phyloP scores from a whole-genome alignment of 78 protist species.

The Dictyostelium capitatum region DNA sequence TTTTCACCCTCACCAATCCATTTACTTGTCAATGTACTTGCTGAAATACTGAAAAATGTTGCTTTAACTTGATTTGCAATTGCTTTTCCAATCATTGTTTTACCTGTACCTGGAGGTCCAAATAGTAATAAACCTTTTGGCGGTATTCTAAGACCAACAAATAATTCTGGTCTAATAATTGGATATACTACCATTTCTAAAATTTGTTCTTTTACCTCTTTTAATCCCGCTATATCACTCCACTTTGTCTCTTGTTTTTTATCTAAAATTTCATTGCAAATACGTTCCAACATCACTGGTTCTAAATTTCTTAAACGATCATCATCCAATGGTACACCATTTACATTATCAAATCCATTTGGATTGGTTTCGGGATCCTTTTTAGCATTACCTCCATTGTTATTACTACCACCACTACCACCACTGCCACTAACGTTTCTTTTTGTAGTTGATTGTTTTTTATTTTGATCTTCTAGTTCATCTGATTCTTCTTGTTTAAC shows the following conservation, averaged over 20 bases:
- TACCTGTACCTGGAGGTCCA: slow-evolving; percentile 93
- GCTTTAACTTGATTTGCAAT: slow-evolving; percentile 97
- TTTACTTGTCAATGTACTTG: slow-evolving; percentile 93
- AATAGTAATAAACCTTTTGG: slow-evolving; percentile 84
- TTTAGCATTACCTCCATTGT: background rate
- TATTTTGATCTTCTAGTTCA: background rate
- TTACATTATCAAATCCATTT: slow-evolving; percentile 61
- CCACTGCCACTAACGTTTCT: background rate
- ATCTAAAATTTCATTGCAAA: slow-evolving; percentile 76
- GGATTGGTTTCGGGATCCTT: slow-evolving; percentile 67
- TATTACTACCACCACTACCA: slow-evolving; percentile 6
- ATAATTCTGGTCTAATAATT: slow-evolving; percentile 77
- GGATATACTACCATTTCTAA: slow-evolving; percentile 80
- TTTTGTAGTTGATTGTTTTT: slow-evolving; percentile 8
- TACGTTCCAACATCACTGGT: slow-evolving; percentile 55
- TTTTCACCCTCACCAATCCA: slow-evolving; percentile 94
- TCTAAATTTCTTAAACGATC: slow-evolving; percentile 56
- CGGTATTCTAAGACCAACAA: slow-evolving; percentile 81
- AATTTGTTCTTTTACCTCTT: slow-evolving; percentile 76
- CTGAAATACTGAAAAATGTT: slow-evolving; percentile 96
- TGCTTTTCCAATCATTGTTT: slow-evolving; percentile 93
- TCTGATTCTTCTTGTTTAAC: slow-evolving; percentile 34
- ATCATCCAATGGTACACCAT: slow-evolving; percentile 78
- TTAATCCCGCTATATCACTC: slow-evolving; percentile 83
- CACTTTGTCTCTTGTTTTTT: background rate